Base-by-base conservation (phyloP, 805 yeast species). In the Yarrowia yakushimensis region DNA sequence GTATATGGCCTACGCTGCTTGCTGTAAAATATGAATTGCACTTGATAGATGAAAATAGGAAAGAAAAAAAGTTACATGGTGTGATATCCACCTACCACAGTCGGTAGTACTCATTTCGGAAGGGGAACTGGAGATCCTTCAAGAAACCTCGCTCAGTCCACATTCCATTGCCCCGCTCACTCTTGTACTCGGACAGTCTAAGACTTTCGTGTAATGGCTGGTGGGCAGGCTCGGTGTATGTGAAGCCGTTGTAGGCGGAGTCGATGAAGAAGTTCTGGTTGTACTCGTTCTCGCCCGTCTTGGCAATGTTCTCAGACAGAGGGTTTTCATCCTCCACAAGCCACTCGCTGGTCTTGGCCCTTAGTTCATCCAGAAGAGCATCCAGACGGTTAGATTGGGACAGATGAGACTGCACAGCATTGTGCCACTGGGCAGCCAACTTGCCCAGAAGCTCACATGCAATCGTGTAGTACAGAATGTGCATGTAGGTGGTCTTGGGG, bases 231-330 rank as follows among this genome's bases (percentile, higher is more conserved):
- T 48, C 39, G 11, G 28, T 4, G 55, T 48, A 48, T 1, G 55
- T 31, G 28, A 48, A 48, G 9, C 55, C 55, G 27, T 48, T 48
- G 55, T 48, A 48, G 30, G 55, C 55, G 3, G 37, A 31, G 15
- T 48, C 55, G n/a, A 48, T n/a, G 39, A 31, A 48, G 34, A 48
- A 48, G 39, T 48, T 48, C 55, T 31, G 37, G 55, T 48, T 48
- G 55, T 48, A 48, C 55, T 48, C 55, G 39, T 48, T 48, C 39
- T 48, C 55, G 7, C 39, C 55, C 4, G 55, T 48, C 30, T 33
- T 31, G 30, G 55, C 55, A n/a, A 48, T 48, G 39, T 31, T 48
- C 39, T 48, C 55, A 8, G 55, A 48, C 20, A 48, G 39, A 8
- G 55, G 2, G 30, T 48, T 48, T 9, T 22, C 55, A 25, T 48